Evolutionary conservation across 257 asterid species (phyloP), one percentile per base, ranked within the genome.

Genomic region (Perilla frutescens): DNA sequence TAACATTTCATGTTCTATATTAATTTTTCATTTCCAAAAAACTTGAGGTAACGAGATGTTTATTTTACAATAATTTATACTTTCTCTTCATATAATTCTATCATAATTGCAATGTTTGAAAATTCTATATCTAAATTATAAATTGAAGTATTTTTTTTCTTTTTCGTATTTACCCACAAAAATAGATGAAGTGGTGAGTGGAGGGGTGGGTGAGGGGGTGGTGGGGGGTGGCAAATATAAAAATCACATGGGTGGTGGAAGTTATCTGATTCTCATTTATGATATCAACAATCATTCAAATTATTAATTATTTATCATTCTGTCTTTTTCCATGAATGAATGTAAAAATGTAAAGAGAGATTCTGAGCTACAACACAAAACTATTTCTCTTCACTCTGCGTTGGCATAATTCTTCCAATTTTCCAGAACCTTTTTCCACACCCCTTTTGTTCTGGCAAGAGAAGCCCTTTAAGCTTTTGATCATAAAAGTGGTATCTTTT

Each of bases 381-480:
- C 26, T 47, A 55, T 57, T 1, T 14, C 32, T 3, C 64, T 20
- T 20, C 26, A 20, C 70, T 58, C 63, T 47, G 75, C 13, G 78
- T 48, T 76, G 68, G n/a, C 80, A 72, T 68, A 66, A 70, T 76
- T 78, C 76, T 79, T 76, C 83, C 37, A 34, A 20, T 34, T 34
- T 34, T 34, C 37, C 80, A 40, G 58, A 60, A 55, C 34, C 76
- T 71, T 62, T 61, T 71, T 39, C 44, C 39, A 12, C 55, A 20
- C 51, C 49, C 44, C 15, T 53, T 73, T 55, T 20, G 26, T 53
- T 62, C 54, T 58, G 54, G 45, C 6, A 44, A 2, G 80, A 11
- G 72, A 64, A n/a, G 26, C 76, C 78, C 76, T 74, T 80, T 67
- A 64, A 37, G 76, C 83, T 63, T 84, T 57, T 72, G 73, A 75